Conservation (phyloP, 2,329 filamentous ascomycete species). For the Chaetomium strumarium region DNA sequence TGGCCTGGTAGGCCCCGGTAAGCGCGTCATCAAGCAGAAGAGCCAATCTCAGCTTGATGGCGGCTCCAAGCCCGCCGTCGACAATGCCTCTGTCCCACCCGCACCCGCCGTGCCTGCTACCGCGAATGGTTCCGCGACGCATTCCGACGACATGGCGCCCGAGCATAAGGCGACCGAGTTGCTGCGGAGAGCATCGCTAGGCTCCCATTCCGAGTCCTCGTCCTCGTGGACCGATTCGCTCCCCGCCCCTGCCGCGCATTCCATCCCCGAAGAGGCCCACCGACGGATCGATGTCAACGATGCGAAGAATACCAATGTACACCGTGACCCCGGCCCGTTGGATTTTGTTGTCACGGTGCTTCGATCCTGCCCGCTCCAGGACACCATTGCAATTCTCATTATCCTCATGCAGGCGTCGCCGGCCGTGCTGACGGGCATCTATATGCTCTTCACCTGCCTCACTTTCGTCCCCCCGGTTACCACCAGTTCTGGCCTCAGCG, state of each 20-base stretch:
- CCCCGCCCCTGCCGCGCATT: conserved; percentile 30
- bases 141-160: conserved; percentile 34
- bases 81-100: conserved; percentile 25
- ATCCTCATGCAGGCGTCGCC: conserved; percentile 89
- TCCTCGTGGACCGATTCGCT: conserved; percentile 49
- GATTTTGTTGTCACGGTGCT: conserved; percentile 81
- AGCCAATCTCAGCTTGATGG: conserved; percentile 41
- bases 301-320: conserved; percentile 60
- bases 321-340: conserved; percentile 66
- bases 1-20: conserved; percentile 74
- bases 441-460: conserved; percentile 85
- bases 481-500: conserved; percentile 70
- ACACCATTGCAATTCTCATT: conserved; percentile 94
- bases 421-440: conserved; percentile 79
- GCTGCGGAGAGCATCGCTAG: conserved; percentile 44
- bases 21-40: conserved; percentile 48
- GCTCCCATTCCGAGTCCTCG: conserved; percentile 49
- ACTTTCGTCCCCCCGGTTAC: conserved; percentile 85
- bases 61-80: conserved; percentile 25
- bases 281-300: conserved; percentile 66
- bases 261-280: conserved; percentile 40
- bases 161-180: conserved; percentile 38
- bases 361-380: conserved; percentile 81
- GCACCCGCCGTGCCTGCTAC: conserved; percentile 30
- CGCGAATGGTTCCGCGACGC: conserved; percentile 33